These are phyloP conservation scores for Kodamaea leandrae DNA, from an alignment of 805 yeast genomes.

Conservation along the genomic window DNA sequence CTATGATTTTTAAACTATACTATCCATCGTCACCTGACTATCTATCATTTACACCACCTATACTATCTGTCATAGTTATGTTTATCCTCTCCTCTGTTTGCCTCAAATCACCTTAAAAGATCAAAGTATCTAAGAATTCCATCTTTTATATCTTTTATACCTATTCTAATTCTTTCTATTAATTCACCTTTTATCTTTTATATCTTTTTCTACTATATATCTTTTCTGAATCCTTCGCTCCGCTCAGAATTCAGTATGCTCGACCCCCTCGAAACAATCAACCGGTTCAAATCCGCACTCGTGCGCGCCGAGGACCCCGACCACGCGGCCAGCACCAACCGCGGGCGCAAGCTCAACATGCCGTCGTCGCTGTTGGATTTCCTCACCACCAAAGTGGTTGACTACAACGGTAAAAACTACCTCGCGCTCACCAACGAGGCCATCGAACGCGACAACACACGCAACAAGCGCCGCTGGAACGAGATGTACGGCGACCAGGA, in stretches of 20 bases:
- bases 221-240: no score
- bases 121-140: no score
- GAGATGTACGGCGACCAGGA: constrained; percentile 22
- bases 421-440: constrained; percentile 36
- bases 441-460: constrained; percentile 26
- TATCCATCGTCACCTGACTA: no score
- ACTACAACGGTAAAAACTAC: constrained; percentile 35
- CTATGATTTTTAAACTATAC: no score
- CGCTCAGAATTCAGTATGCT: constrained; percentile 26
- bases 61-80: no score
- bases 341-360: constrained; percentile 32
- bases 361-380: constrained; percentile 17
- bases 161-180: no score
- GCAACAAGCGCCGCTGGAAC: constrained; percentile 37
- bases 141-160: no score
- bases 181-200: not conserved
- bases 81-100: no score
- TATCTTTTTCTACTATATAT: not conserved
- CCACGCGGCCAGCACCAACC: constrained; percentile 16
- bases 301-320: constrained; percentile 13
- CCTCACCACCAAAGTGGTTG: constrained; percentile 35
- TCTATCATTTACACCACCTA: no score
- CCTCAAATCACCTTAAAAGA: no score
- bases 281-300: constrained; percentile 38
- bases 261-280: constrained; percentile 40